These are phyloP conservation scores for Puccinia horiana DNA, from an alignment of 1,284 basidiomycete genomes.

Conservation along the genomic window DNA sequence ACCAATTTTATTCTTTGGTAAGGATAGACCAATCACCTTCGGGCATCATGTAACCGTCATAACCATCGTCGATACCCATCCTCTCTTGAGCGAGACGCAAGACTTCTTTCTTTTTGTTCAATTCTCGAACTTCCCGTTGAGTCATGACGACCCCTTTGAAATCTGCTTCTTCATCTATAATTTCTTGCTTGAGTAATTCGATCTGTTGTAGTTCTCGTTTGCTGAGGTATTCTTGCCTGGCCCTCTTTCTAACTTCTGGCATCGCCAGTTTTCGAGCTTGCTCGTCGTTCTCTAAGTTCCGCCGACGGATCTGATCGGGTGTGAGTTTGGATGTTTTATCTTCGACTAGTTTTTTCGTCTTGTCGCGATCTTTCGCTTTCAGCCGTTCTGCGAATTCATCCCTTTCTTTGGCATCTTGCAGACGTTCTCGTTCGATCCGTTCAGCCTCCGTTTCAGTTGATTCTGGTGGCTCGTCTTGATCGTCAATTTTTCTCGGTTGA, in stretches of 20 bases:
- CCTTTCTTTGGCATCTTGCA: constrained; percentile 78
- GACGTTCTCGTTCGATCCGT: constrained; percentile 71
- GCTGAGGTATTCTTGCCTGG: constrained; percentile 88
- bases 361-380: constrained; percentile 76
- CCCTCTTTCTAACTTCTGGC: constrained; percentile 77
- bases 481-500: constrained; percentile 49
- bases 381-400: constrained; percentile 91
- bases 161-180: constrained; percentile 83
- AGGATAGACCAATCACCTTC: constrained; percentile 61
- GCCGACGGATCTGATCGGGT: constrained; percentile 77
- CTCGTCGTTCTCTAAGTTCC: constrained; percentile 79
- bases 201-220: constrained; percentile 96
- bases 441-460: constrained; percentile 70
- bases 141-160: constrained; percentile 86
- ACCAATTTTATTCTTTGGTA: not conserved
- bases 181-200: constrained; percentile 87
- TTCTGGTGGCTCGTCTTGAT: constrained; percentile 64
- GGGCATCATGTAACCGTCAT: constrained; percentile 88
- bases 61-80: constrained; percentile 87
- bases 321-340: constrained; percentile 77
- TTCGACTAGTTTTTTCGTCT: constrained; percentile 86
- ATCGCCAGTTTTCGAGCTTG: constrained; percentile 76
- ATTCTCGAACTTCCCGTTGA: constrained; percentile 75
- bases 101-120: constrained; percentile 90
- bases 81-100: constrained; percentile 89